Base-by-base conservation (phyloP, 75 land plant genomes). In the Ceratopteris richardii region DNA sequence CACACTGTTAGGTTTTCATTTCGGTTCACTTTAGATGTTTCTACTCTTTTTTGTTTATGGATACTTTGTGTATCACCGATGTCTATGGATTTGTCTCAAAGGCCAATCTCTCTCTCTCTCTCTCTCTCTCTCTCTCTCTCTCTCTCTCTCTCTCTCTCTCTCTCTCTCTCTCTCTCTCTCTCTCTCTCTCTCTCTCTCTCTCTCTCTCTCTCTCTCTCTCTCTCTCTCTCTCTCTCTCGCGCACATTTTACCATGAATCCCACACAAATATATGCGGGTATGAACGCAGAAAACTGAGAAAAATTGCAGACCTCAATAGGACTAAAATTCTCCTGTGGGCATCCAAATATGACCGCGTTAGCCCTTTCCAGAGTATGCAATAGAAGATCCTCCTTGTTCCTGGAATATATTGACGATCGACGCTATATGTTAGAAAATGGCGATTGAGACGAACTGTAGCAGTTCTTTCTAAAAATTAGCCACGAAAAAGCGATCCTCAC, bases 241-340 rank as follows among this genome's bases (percentile, higher is more conserved):
- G 10, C 50, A 60, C 16, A 41, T 1, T 7, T 39, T 20, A 37
- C 14, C 31, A 18, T 60, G 27, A 0, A 22, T 60, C 1, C 33
- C 33, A 44, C 1, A 5, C 47, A 0, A 25, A 16, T 25, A 51
- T 64, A 7, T n/a, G n/a, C n/a, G n/a, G n/a, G n/a, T n/a, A 18
- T 1, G 14, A 37, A 27, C 22, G 33, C 31, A 26, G 2, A 17
- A 27, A 20, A 20, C 14, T n/a, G 14, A 16, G 6, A 0, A 29
- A 1, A 56, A 26, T 9, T 22, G 29, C 24, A 18, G 1, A 66
- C 75, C 64, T 72, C 75, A 24, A 0, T 20, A 30, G 40, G 12
- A 44, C 56, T 59, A 52, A 72, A 72, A 7, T 66, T 72, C 24
- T 72, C 70, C 12, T 29, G 43, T 39, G 75, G 75, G 20, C 70